These are phyloP conservation scores for Oryza meridionalis DNA, from an alignment of 176 grass and related monocot species.

Conservation along the genomic window DNA sequence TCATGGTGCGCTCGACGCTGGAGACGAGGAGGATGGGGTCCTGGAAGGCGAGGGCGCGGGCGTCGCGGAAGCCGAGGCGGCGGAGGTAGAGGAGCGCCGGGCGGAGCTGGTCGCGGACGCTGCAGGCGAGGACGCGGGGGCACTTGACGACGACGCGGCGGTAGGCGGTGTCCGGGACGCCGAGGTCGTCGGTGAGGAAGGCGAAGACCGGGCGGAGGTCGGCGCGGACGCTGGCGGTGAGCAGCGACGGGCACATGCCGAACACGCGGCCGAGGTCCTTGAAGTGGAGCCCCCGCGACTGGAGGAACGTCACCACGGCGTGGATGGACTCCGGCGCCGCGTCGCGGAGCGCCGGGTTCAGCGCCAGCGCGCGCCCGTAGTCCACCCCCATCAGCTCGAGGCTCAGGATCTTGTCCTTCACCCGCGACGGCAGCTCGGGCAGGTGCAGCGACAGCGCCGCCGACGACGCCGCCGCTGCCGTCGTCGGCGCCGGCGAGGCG, in stretches of 20 bases:
- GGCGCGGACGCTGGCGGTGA: constrained; percentile 50
- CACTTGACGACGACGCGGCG: constrained; percentile 59
- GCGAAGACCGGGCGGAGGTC: constrained; percentile 66
- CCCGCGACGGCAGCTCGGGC: constrained; percentile 48
- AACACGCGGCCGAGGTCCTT: constrained; percentile 62
- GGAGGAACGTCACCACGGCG: constrained; percentile 60
- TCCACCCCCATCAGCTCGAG: constrained; percentile 83
- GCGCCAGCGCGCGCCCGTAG: constrained; percentile 50
- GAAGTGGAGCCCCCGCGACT: constrained; percentile 68
- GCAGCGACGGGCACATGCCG: constrained; percentile 62
- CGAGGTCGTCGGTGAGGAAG: constrained; percentile 72
- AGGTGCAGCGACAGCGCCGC: constrained; percentile 40
- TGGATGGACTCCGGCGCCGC: constrained; percentile 63
- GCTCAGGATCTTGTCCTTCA: constrained; percentile 80
- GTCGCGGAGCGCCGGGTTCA: constrained; percentile 55
- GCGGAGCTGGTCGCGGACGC: constrained; percentile 75
- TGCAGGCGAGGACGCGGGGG: constrained; percentile 57
- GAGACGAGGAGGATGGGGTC: constrained; percentile 73
- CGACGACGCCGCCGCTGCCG: neutral
- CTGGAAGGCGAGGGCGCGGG: constrained; percentile 47
- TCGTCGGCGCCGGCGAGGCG: neutral
- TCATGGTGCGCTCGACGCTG: constrained; percentile 66
- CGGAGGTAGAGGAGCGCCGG: constrained; percentile 69
- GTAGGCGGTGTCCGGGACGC: constrained; percentile 43
- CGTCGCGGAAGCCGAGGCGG: constrained; percentile 63